Base-by-base conservation (phyloP, 208 protist genomes). In the Borovskyia barvae region DNA sequence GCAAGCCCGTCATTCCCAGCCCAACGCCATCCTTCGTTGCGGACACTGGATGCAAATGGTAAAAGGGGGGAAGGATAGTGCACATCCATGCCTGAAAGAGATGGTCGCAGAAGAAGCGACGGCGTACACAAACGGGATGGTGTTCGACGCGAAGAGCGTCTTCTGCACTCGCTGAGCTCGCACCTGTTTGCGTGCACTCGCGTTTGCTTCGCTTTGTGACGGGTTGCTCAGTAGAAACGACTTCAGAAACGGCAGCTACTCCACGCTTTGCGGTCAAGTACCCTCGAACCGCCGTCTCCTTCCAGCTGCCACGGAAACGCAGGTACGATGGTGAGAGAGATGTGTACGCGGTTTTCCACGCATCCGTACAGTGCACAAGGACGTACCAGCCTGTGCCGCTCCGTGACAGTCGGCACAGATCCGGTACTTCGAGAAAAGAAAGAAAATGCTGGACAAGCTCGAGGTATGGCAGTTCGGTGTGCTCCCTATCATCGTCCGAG, bases 41-140 rank as follows among this genome's bases (percentile, higher is more conserved):
- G 25, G 39, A n/a, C 2, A 50, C 57, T 14, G 54, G 69, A 9
- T 42, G 65, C 17, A 94, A 71, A 61, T 87, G 77, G 50, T 94
- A 92, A 56, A 87, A 52, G 6, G 72, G 61, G 3, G 88, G 88
- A 41, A 94, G 68, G 51, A 90, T 87, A 30, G 82, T 92, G 76
- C 88, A 94, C 80, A 94, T 82, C 88, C 88, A 92, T 49, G 77
- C 69, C 70, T 94, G 88, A 59, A 94, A 94, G 40, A 94, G 76
- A 6, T 85, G 66, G 53, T 92, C 88, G 68, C 76, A 81, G 66
- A 87, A 94, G 70, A 84, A 90, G 24, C 51, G 55, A 7, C 82
- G 88, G 33, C 43, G 51, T 37, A 92, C 77, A 0, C 66, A 49
- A 7, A 94, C 55, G 0, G 88, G 85, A n/a, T 14, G 29, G 72